Conservation (phyloP, 306 rosid species). For the Adenanthera pavonina region DNA sequence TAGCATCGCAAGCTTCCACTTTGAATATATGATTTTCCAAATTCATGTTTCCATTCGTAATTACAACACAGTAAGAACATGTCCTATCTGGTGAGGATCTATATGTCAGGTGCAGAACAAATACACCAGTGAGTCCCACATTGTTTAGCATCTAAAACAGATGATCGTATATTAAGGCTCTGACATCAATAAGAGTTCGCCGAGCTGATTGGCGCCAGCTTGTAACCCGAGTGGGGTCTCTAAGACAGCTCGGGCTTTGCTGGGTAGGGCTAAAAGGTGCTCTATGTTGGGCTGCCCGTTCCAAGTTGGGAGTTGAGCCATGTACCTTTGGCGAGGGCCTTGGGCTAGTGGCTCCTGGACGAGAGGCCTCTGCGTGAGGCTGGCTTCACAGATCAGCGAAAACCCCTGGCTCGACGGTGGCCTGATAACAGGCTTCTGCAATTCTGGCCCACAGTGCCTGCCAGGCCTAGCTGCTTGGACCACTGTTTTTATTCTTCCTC, state of each 20-base stretch:
- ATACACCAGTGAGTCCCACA: neutral
- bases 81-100: neutral
- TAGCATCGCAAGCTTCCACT: neutral
- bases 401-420: neutral
- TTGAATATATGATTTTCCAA: neutral
- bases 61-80: neutral
- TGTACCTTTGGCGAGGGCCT: neutral
- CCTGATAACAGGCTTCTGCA: neutral
- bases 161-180: neutral
- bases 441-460: neutral
- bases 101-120: neutral
- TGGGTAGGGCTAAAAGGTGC: neutral
- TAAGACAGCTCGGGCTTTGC: neutral
- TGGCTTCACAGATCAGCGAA: neutral
- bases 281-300: neutral
- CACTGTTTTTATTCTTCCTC: neutral
- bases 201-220: neutral
- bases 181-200: accelerated
- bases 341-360: neutral
- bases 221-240: neutral
- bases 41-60: neutral
- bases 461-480: neutral
- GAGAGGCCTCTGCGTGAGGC: neutral
- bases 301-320: neutral
- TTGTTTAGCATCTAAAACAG: accelerated